These are phyloP conservation scores for Penicillium chermesinum DNA, from an alignment of 495 filamentous ascomycete genomes.

Conservation along the genomic window DNA sequence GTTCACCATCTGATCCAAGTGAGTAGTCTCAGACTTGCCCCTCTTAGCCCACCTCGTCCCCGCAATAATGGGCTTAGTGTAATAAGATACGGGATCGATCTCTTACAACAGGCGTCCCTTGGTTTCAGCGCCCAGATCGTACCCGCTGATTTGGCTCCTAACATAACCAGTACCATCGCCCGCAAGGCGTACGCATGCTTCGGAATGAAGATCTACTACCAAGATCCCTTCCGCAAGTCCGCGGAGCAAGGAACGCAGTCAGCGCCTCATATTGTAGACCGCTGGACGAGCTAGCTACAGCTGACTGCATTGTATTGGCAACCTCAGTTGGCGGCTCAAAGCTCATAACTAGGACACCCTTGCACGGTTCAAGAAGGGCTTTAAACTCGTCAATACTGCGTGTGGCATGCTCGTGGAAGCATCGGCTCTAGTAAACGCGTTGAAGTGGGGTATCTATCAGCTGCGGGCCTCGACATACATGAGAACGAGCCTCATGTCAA, in stretches of 20 bases:
- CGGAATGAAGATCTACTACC: slow-evolving; percentile 15
- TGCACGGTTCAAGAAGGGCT: slow-evolving; percentile 11
- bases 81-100: slow-evolving; percentile 5
- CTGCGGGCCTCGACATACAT: slow-evolving; percentile 9
- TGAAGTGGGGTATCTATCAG: slow-evolving; percentile 11
- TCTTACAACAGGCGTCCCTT: neutral
- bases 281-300: slow-evolving; percentile 4
- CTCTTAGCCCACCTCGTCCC: neutral
- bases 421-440: slow-evolving; percentile 7
- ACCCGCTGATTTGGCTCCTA: neutral
- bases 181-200: slow-evolving; percentile 14
- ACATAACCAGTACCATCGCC: slow-evolving; percentile 7
- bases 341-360: slow-evolving; percentile 11
- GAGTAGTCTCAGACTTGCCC: slow-evolving; percentile 5
- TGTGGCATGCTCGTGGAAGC: slow-evolving; percentile 10
- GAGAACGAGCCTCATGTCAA: slow-evolving; percentile 12
- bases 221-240: slow-evolving; percentile 11
- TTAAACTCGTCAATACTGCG: slow-evolving; percentile 12
- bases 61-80: slow-evolving; percentile 5
- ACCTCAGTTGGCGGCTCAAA: slow-evolving; percentile 14
- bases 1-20: slow-evolving; percentile 2
- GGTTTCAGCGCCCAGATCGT: neutral
- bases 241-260: slow-evolving; percentile 9
- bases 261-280: slow-evolving; percentile 7
- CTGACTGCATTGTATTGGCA: slow-evolving; percentile 11